phyloP scores from a whole-genome alignment of 257 asterid species.

The Henckelia pumila region DNA sequence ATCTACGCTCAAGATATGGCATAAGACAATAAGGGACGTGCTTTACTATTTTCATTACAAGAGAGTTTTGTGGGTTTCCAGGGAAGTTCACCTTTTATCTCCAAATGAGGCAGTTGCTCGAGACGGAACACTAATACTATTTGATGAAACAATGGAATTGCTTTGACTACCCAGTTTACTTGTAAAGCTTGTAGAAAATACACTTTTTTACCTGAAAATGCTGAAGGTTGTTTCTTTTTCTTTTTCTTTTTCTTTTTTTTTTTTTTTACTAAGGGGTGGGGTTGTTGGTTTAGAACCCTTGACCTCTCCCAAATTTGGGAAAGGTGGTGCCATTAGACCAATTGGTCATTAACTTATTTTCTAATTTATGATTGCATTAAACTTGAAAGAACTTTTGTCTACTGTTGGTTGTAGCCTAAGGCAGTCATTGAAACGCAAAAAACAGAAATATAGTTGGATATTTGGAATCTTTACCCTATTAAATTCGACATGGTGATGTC shows the following conservation, averaged over 20 bases:
- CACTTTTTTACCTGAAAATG: not conserved
- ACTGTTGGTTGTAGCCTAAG: too few species aligned
- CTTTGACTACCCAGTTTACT: not conserved
- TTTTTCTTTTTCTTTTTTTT: too few species aligned
- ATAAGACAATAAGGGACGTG: slow-evolving; percentile 31
- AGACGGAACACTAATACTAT: too few species aligned
- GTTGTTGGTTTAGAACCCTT: too few species aligned
- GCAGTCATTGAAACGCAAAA: not conserved
- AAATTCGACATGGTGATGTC: not conserved
- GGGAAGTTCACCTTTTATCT: not conserved
- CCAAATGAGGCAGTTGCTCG: not conserved
- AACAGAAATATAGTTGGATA: not conserved
- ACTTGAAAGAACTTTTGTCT: too few species aligned
- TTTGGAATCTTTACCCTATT: not conserved
- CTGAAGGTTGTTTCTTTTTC: too few species aligned
- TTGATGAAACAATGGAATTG: not conserved
- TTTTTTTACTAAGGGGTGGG: too few species aligned
- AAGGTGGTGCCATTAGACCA: too few species aligned
- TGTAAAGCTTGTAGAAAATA: too few species aligned
- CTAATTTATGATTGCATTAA: too few species aligned
- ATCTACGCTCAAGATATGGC: slow-evolving; percentile 46
- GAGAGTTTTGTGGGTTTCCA: not conserved
- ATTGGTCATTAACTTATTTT: too few species aligned
- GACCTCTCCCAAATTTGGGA: too few species aligned
- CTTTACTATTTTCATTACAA: not conserved